These are phyloP conservation scores for Calocybe gangraenosa DNA, from an alignment of 768 basidiomycete genomes.

Conservation along the genomic window DNA sequence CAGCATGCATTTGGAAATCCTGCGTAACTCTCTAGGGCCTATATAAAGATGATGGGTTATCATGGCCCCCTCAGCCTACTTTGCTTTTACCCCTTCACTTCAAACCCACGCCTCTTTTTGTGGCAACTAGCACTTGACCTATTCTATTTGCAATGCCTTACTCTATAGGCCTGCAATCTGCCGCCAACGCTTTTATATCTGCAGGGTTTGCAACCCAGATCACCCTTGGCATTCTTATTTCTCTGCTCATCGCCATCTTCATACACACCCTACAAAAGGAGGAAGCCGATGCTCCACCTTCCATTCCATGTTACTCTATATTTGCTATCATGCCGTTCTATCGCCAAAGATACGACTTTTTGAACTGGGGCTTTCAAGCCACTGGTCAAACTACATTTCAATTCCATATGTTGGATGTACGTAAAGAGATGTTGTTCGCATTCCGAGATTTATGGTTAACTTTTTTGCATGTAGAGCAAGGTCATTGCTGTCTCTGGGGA, in stretches of 20 bases:
- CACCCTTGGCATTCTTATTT: slow-evolving; percentile 41
- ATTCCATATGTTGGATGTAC: slow-evolving; percentile 64
- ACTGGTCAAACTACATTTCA: slow-evolving; percentile 65
- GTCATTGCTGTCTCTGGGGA: slow-evolving; percentile 78
- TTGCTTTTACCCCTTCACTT: slow-evolving; percentile 13
- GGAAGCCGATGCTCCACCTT: slow-evolving; percentile 46
- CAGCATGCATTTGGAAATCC: slow-evolving; percentile 22
- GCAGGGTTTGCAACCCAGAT: slow-evolving; percentile 47
- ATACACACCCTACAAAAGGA: slow-evolving; percentile 46
- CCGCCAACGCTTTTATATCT: slow-evolving; percentile 45
- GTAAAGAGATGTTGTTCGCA: slow-evolving; percentile 21
- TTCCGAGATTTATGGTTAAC: slow-evolving; percentile 2
- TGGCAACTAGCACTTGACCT: slow-evolving; percentile 27
- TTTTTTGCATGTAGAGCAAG: slow-evolving; percentile 47
- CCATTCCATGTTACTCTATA: slow-evolving; percentile 55
- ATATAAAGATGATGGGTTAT: slow-evolving; percentile 14
- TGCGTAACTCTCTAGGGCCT: slow-evolving; percentile 25
- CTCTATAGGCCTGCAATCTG: slow-evolving; percentile 45
- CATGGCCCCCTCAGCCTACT: too few relatives aligned
- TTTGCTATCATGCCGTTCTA: slow-evolving; percentile 67
- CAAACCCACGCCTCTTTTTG: slow-evolving; percentile 17
- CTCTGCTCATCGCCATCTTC: slow-evolving; percentile 41
- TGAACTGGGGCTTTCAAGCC: slow-evolving; percentile 66
- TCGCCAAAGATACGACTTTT: slow-evolving; percentile 63
- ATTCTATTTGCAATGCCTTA: slow-evolving; percentile 42